A percentile compares a stretch with the other conserved stretches of the same genome.
These are phyloP conservation scores for Silene noctiflora DNA, from an alignment of 179 eudicot genomes.

Conservation along the genomic window DNA sequence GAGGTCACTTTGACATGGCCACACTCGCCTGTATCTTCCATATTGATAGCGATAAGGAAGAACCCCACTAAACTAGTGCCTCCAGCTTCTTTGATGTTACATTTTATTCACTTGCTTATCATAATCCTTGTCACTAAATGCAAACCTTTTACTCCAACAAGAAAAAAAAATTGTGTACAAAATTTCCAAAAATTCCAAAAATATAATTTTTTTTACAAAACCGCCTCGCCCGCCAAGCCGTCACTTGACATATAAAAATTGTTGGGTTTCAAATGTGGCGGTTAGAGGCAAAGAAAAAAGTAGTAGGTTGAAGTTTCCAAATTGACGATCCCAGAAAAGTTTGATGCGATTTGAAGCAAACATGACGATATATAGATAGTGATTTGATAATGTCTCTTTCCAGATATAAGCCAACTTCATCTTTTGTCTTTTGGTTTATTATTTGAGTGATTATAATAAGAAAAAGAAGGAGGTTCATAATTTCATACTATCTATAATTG, in stretches of 20 bases:
- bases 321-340: slow-evolving; percentile 9
- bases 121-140: not conserved
- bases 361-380: slow-evolving; percentile 21
- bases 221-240: no score
- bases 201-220: no score
- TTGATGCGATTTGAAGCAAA: slow-evolving; percentile 16
- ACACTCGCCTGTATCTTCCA: slow-evolving; percentile 16
- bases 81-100: slow-evolving; percentile 34
- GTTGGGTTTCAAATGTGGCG: slow-evolving; percentile 26
- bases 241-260: no score
- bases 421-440: slow-evolving; percentile 30
- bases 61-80: slow-evolving; percentile 25
- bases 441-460: slow-evolving; percentile 14
- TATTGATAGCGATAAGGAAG: slow-evolving; percentile 31
- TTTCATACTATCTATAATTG: slow-evolving; percentile 12
- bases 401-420: slow-evolving; percentile 35
- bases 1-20: slow-evolving; percentile 22
- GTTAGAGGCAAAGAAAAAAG: not conserved
- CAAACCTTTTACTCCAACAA: slow-evolving; percentile 14
- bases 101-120: slow-evolving; percentile 15
- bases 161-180: not conserved
- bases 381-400: slow-evolving; percentile 21
- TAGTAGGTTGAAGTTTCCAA: slow-evolving; percentile 15
- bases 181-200: no score
- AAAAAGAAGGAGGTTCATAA: not conserved